Evolutionary conservation across 23 red algal species (phyloP).

Genomic region (Porphyridium purpureum): DNA sequence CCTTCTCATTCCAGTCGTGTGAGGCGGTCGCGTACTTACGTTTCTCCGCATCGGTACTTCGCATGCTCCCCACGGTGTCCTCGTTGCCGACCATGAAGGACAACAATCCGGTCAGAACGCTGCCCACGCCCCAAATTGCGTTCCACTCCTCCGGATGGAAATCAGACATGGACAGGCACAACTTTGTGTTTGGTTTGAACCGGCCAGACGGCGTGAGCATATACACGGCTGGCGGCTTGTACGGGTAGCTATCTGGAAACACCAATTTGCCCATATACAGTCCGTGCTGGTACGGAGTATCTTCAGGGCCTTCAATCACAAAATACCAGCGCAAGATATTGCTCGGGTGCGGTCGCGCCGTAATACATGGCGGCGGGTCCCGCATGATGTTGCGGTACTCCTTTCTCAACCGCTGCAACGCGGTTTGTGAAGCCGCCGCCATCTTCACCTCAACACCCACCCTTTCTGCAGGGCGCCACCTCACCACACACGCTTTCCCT

Average conservation of each 20-base stretch:
- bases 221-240: conserved; percentile 85
- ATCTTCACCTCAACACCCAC: too few relatives aligned
- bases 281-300: conserved; percentile 57
- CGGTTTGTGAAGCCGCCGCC: too few relatives aligned
- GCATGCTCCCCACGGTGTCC: conserved; percentile 54
- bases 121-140: conserved; percentile 50
- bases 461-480: too few relatives aligned
- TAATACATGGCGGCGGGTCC: conserved; percentile 64
- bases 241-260: conserved; percentile 81
- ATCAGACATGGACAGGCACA: conserved; percentile 78
- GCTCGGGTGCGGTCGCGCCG: conserved; percentile 52
- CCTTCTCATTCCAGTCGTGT: conserved; percentile 34
- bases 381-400: conserved; percentile 63
- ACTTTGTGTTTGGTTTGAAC: conserved; percentile 43
- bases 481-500: too few relatives aligned
- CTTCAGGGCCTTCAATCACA: conserved; percentile 45
- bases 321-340: conserved; percentile 89
- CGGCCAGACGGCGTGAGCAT: conserved; percentile 73
- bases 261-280: conserved; percentile 60
- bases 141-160: conserved; percentile 88
- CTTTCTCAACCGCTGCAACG: conserved; percentile 67
- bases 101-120: conserved; percentile 60
- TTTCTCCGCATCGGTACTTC: conserved; percentile 38
- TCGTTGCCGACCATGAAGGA: conserved; percentile 73
- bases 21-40: conserved; percentile 14